These are phyloP conservation scores for Carex arenaria DNA, from an alignment of 202 grass and related monocot genomes.

Conservation along the genomic window DNA sequence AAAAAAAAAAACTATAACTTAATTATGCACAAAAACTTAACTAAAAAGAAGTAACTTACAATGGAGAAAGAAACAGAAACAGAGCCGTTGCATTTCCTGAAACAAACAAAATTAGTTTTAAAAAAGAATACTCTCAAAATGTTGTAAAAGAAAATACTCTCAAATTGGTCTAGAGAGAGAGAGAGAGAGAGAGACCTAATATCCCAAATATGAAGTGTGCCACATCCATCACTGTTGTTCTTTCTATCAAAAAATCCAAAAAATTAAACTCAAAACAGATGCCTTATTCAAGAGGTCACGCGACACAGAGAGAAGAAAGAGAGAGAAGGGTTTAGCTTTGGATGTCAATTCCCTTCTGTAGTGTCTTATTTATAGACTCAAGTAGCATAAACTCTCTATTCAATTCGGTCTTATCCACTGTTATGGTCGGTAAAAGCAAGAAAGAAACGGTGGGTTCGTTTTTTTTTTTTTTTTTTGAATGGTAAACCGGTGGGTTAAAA, in stretches of 20 bases:
- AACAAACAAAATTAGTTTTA: not conserved
- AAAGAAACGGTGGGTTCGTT: not conserved
- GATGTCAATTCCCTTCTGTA: conserved; percentile 3
- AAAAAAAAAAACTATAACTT: not conserved
- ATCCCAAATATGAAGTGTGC: conserved; percentile 8
- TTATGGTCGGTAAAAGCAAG: not conserved
- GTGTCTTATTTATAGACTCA: conserved; percentile 6
- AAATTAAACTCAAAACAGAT: conserved; percentile 35
- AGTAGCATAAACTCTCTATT: not conserved
- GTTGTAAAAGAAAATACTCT: not conserved
- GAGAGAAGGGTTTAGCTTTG: not conserved
- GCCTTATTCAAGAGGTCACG: not conserved
- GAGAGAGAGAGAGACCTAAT: not conserved
- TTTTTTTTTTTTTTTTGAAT: not conserved
- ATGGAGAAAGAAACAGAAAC: conserved; percentile 74
- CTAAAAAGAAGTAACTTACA: conserved; percentile 41
- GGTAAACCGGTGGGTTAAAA: not conserved
- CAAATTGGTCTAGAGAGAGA: not conserved
- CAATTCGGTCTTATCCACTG: conserved; percentile 20
- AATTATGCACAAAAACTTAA: not conserved
- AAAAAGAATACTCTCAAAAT: not conserved
- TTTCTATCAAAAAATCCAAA: conserved; percentile 41
- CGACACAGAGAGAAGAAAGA: not conserved
- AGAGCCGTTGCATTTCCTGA: conserved; percentile 80
- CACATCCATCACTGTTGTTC: conserved; percentile 23